Evolutionary conservation across 1,284 basidiomycete species (phyloP).

Genomic region (Rhodotorula sp.): DNA sequence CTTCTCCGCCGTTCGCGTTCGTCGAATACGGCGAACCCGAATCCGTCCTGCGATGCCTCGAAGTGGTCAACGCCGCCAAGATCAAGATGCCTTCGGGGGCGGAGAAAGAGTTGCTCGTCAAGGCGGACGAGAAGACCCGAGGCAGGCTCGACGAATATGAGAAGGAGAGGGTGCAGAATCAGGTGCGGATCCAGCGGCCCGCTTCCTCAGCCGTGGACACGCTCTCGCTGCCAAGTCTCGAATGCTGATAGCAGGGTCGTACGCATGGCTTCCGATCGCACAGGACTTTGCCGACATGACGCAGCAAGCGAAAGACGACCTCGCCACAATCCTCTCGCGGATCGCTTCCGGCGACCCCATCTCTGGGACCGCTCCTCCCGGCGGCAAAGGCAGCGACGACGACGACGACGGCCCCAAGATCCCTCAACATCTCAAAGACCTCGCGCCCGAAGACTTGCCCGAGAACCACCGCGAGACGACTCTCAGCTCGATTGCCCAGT

Average conservation of each 20-base stretch:
- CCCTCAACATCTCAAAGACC: conserved; percentile 44
- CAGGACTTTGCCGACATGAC: conserved; percentile 33
- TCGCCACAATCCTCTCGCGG: conserved; percentile 24
- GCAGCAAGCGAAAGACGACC: conserved; percentile 34
- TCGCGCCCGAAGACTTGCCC: conserved; percentile 46
- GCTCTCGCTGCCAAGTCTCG: not conserved
- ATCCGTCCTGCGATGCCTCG: conserved; percentile 46
- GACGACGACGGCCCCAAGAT: conserved; percentile 14
- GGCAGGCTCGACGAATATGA: conserved; percentile 46
- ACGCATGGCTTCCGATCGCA: too few species aligned
- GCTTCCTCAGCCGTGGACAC: not conserved
- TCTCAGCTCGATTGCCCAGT: conserved; percentile 46
- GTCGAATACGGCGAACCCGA: conserved; percentile 47
- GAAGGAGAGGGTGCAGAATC: conserved; percentile 37
- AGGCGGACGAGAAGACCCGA: conserved; percentile 47
- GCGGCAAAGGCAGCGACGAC: conserved; percentile 14
- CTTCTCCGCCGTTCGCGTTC: conserved; percentile 45
- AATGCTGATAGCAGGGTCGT: too few species aligned
- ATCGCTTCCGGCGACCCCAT: conserved; percentile 31
- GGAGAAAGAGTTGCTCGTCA: conserved; percentile 42
- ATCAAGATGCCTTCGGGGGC: conserved; percentile 39
- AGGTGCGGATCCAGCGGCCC: conserved; percentile 33
- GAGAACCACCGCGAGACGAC: conserved; percentile 44
- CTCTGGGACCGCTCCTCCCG: conserved; percentile 5
- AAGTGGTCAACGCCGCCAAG: conserved; percentile 43